Conservation (phyloP, 1,284 basidiomycete species). For the Vanrija humicola region DNA sequence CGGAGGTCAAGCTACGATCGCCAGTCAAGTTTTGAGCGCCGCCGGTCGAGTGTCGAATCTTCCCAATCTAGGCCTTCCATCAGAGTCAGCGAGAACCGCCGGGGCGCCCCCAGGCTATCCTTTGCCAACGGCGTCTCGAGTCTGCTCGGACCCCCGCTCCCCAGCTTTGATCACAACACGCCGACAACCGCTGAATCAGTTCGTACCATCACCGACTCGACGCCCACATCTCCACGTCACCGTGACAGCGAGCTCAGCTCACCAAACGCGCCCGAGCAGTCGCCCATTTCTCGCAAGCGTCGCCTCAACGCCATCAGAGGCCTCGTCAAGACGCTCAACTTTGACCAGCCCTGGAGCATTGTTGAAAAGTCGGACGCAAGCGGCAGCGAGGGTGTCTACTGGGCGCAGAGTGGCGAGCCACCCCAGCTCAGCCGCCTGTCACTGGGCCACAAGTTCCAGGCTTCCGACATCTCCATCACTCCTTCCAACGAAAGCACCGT, state of each 20-base stretch:
- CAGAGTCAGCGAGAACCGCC: constrained; percentile 7
- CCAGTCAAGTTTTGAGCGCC: too few species aligned
- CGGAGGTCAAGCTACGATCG: too few species aligned
- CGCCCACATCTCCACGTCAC: too few species aligned
- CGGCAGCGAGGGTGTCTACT: constrained; percentile 9
- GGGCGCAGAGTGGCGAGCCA: constrained; percentile 4
- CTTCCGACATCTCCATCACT: background rate
- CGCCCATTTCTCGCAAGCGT: constrained; percentile 19
- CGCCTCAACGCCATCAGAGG: constrained; percentile 36
- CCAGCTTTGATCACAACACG: constrained; percentile 5
- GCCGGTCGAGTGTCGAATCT: too few species aligned
- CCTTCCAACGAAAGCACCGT: constrained; percentile 1
- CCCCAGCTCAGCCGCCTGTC: constrained; percentile 13
- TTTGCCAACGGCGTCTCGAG: constrained; percentile 1
- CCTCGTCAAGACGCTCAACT: constrained; percentile 41
- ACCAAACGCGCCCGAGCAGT: background rate
- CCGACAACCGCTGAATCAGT: background rate
- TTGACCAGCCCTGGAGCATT: constrained; percentile 39
- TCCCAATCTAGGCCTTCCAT: constrained; percentile 6
- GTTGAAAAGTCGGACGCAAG: constrained; percentile 4
- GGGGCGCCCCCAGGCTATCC: constrained; percentile 9
- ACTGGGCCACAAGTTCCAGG: constrained; percentile 9
- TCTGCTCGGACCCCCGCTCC: constrained; percentile 1
- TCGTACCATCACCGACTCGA: too few species aligned
- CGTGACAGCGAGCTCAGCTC: too few species aligned